phyloP scores from a whole-genome alignment of 108 stramenopile species.

The Schizochytrium sp. region DNA sequence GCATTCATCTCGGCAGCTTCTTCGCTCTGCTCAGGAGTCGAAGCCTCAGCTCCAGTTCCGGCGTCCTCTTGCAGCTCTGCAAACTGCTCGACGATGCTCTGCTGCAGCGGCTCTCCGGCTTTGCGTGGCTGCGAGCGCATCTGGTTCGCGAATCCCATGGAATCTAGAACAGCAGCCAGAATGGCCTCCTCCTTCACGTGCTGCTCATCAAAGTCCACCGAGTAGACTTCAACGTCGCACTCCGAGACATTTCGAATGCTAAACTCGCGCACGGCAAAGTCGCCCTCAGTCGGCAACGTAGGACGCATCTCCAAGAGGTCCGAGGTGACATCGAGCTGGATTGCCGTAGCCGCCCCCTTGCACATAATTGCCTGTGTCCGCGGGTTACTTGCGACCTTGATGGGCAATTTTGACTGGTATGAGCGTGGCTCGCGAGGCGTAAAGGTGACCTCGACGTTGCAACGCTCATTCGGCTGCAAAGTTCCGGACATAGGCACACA shows the following conservation, averaged over 20 bases:
- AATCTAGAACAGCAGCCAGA: slow-evolving; percentile 1
- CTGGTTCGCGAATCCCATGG: not conserved
- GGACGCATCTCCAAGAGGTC: slow-evolving; percentile 37
- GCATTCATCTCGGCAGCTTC: not conserved
- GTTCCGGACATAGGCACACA: slow-evolving; percentile 31
- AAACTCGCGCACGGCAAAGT: slow-evolving; percentile 10
- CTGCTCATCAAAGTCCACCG: slow-evolving; percentile 53
- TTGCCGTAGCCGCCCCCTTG: slow-evolving; percentile 32
- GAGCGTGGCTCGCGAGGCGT: slow-evolving; percentile 39
- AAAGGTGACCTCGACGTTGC: slow-evolving; percentile 48
- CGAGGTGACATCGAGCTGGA: slow-evolving; percentile 32
- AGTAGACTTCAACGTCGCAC: slow-evolving; percentile 49
- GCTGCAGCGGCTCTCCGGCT: not conserved
- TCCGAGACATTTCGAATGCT: slow-evolving; percentile 31
- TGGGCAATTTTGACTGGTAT: slow-evolving; percentile 30
- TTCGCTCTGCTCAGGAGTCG: not conserved
- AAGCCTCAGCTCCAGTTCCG: not conserved
- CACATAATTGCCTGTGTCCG: slow-evolving; percentile 21
- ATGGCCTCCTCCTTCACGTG: slow-evolving; percentile 44
- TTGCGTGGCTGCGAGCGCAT: not conserved
- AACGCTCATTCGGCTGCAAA: slow-evolving; percentile 24
- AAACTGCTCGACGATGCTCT: not conserved
- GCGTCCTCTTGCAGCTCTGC: not conserved
- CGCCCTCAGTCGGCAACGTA: slow-evolving; percentile 36
- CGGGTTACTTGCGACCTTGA: slow-evolving; percentile 30